Percentiles rank a stretch among this genome's conserved stretches.
Conservation (phyloP, 2,329 filamentous ascomycete species). For the Fusarium oxysporum region DNA sequence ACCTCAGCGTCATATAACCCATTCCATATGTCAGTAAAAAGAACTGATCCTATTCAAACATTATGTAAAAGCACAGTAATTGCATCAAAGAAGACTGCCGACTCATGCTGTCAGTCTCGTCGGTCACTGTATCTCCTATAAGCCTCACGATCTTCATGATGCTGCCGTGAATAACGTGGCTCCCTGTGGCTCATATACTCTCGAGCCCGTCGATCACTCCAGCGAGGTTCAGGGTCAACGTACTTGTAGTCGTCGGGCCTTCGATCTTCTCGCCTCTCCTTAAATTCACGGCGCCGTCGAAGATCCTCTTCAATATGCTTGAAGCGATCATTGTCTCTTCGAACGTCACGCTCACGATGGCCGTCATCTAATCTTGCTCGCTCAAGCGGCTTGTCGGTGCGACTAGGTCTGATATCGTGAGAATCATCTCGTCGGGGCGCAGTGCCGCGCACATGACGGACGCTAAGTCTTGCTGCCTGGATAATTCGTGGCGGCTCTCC, state of each 20-base stretch:
- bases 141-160: neutral
- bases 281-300: slow-evolving; percentile 19
- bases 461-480: slow-evolving; percentile 14
- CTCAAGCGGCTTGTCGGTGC: slow-evolving; percentile 28
- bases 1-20: neutral
- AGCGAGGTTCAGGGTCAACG: slow-evolving; percentile 18
- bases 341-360: slow-evolving; percentile 9
- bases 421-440: slow-evolving; percentile 32
- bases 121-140: neutral
- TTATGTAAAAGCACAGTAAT: neutral
- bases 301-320: slow-evolving; percentile 29
- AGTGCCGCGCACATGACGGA: slow-evolving; percentile 33
- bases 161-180: neutral
- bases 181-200: slow-evolving; percentile 35
- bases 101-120: neutral
- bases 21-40: neutral
- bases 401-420: slow-evolving; percentile 7
- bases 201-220: slow-evolving; percentile 31
- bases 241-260: neutral
- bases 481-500: slow-evolving; percentile 33
- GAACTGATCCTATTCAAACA: neutral
- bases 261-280: slow-evolving; percentile 11
- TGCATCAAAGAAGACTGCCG: neutral
- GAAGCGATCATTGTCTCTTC: slow-evolving; percentile 29
- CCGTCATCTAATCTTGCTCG: slow-evolving; percentile 23